These are phyloP conservation scores for Mycosphaerelloides madeirae DNA, from an alignment of 2,329 filamentous ascomycete genomes.

Conservation along the genomic window DNA sequence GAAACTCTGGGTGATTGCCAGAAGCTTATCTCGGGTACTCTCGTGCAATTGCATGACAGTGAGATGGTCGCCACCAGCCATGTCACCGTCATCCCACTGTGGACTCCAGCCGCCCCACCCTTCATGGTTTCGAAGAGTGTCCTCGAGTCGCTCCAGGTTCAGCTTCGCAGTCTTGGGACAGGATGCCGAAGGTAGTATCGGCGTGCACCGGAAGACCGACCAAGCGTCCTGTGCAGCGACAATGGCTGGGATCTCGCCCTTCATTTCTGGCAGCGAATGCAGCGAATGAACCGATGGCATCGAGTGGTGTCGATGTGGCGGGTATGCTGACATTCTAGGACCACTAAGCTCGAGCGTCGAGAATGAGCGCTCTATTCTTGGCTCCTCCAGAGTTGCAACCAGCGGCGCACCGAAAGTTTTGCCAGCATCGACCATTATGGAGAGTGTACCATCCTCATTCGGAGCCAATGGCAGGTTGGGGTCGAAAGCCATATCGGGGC, in stretches of 20 bases:
- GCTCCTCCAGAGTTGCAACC: constrained; percentile 45
- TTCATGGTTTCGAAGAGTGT: constrained; percentile 49
- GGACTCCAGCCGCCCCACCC: constrained; percentile 50
- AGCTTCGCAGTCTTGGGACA: constrained; percentile 49
- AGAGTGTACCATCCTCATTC: constrained; percentile 38
- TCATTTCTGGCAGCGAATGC: constrained; percentile 18
- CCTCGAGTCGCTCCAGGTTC: constrained; percentile 49
- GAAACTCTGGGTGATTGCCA: constrained; percentile 67
- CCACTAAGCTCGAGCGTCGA: constrained; percentile 43
- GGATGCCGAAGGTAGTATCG: constrained; percentile 43
- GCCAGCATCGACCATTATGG: constrained; percentile 39
- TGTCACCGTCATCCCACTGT: constrained; percentile 47
- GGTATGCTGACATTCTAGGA: constrained; percentile 40
- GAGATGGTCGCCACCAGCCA: constrained; percentile 43
- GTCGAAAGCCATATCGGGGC: constrained; percentile 43
- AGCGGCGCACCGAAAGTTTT: constrained; percentile 32
- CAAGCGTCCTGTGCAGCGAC: constrained; percentile 49
- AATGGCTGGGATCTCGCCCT: constrained; percentile 43
- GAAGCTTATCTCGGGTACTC: constrained; percentile 61
- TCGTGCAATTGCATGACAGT: constrained; percentile 48
- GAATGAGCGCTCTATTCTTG: constrained; percentile 44
- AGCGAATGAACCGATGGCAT: constrained; percentile 14
- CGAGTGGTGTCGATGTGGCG: constrained; percentile 36
- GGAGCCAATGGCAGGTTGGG: constrained; percentile 36
- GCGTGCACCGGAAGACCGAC: constrained; percentile 51